Base-by-base conservation (phyloP, 305 asterid species). In the Plantago coronopus region DNA sequence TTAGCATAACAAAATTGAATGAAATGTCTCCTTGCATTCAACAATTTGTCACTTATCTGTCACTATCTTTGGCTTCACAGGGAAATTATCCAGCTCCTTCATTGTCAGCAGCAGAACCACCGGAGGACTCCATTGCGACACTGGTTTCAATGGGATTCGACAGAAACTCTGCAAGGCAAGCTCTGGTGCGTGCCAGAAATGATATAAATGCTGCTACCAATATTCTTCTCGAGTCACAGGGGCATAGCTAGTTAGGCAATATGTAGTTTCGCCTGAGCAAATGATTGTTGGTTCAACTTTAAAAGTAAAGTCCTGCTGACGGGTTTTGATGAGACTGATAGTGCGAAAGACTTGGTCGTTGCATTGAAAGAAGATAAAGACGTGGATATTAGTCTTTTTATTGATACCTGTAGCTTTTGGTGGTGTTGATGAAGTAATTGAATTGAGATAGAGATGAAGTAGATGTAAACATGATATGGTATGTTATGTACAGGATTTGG, bases 131-230 rank as follows among this genome's bases (percentile, higher is more conserved):
- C 17, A 84, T 94, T 44, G 67, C 85, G 4, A 83, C 77, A 25
- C 85, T 94, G 51, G 86, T 85, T 43, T 80, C 97, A 20, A 94
- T 94, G 99, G 99, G 99, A 5, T 94, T 94, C 42, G 97, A 94
- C 48, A 71, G 95, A 76, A 78, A 83, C 72, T 79, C 95, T 34
- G 96, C 97, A 2, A 89, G 95, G 74, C 95, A 94, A 75, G 99
- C 99, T 47, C 87, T 94, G 46, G 64, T 85, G 64, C 97, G 49
- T 31, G 88, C 99, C 43, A 67, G 97, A 69, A 93, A 93, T 64
- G 99, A 93, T 59, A 20, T 89, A 45, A 89, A 83, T 70, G 82
- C 83, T 22, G 99, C 99, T 71, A 93, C 99, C 54, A 89, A 83
- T 64, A 73, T 89, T 77, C 99, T 93, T 42, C 95, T 93, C 0